These are phyloP conservation scores for Heliosperma pusillum DNA, from an alignment of 148 eudicot species.

Conservation along the genomic window DNA sequence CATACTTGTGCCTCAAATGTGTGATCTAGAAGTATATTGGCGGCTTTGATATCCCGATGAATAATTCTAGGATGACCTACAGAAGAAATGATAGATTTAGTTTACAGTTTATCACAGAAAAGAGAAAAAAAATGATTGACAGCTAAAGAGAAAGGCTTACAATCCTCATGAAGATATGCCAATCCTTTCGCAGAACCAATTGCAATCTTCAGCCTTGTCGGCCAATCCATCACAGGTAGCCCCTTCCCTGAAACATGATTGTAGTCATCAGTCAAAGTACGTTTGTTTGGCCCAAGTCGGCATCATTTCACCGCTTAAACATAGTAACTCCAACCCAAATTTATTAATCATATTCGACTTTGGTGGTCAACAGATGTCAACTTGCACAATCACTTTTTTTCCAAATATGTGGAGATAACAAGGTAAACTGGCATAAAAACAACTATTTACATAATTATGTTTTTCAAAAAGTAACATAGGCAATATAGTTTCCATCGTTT, in stretches of 20 bases:
- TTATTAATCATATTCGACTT: neutral
- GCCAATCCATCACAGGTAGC: conserved; percentile 48
- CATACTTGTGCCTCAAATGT: conserved; percentile 72
- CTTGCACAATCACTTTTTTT: neutral
- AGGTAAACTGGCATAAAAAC: neutral
- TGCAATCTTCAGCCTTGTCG: conserved; percentile 52
- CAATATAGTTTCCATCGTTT: no score
- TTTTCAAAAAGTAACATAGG: no score
- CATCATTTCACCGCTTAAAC: neutral
- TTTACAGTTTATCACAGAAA: conserved; percentile 7
- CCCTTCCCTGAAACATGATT: conserved; percentile 43
- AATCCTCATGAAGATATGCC: conserved; percentile 65
- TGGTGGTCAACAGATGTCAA: neutral
- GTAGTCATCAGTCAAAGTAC: conserved; percentile 19
- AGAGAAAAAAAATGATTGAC: neutral
- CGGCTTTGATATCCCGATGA: conserved; percentile 74
- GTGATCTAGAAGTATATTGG: conserved; percentile 74
- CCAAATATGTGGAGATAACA: neutral
- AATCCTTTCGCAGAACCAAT: conserved; percentile 68
- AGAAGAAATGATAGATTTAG: conserved; percentile 17
- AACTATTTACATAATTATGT: no score
- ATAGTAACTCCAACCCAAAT: conserved; percentile 1
- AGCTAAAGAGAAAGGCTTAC: conserved; percentile 34
- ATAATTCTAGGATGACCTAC: conserved; percentile 85
- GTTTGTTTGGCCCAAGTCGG: neutral